Percentiles rank a stretch among this genome's conserved stretches.
phyloP scores from a whole-genome alignment of 2,329 filamentous ascomycete species.

The Hirsutella thompsonii region DNA sequence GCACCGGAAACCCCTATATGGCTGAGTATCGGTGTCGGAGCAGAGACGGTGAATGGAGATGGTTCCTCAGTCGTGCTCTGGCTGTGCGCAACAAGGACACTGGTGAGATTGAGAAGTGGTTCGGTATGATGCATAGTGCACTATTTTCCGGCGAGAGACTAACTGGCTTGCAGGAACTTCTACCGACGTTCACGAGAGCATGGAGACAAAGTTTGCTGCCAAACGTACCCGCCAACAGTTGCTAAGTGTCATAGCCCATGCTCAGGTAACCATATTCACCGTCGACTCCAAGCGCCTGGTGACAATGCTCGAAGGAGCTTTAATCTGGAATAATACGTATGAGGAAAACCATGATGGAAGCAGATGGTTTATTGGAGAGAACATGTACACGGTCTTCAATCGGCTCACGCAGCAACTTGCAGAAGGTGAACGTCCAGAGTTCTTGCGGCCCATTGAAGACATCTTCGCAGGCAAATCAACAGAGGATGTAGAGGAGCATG shows the following conservation, averaged over 20 bases:
- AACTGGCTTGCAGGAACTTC: conserved; percentile 37
- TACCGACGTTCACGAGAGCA: conserved; percentile 66
- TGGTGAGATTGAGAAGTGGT: conserved; percentile 65
- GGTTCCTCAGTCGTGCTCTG: conserved; percentile 64
- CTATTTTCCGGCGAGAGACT: too few relatives aligned
- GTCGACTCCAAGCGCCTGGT: conserved; percentile 49
- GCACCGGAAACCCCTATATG: conserved; percentile 54
- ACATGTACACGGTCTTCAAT: conserved; percentile 53
- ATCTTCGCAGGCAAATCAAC: conserved; percentile 48
- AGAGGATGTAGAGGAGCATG: conserved; percentile 53
- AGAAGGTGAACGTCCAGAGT: conserved; percentile 30
- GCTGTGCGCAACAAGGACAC: conserved; percentile 53
- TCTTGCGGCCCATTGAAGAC: conserved; percentile 46
- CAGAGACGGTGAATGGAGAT: conserved; percentile 58
- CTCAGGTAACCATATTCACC: conserved; percentile 64
- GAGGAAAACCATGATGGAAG: conserved; percentile 25
- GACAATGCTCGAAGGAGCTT: conserved; percentile 57
- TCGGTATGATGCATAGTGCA: too few relatives aligned
- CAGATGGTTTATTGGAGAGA: conserved; percentile 42
- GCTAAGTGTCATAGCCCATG: conserved; percentile 59
- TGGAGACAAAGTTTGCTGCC: conserved; percentile 53
- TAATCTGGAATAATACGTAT: conserved; percentile 38
- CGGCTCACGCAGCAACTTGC: conserved; percentile 29
- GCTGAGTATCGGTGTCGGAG: conserved; percentile 59
- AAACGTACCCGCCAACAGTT: conserved; percentile 58